A percentile compares a stretch with the other conserved stretches of the same genome.
These are phyloP conservation scores for Reutealis trisperma DNA, from an alignment of 345 rosid species.

Conservation along the genomic window DNA sequence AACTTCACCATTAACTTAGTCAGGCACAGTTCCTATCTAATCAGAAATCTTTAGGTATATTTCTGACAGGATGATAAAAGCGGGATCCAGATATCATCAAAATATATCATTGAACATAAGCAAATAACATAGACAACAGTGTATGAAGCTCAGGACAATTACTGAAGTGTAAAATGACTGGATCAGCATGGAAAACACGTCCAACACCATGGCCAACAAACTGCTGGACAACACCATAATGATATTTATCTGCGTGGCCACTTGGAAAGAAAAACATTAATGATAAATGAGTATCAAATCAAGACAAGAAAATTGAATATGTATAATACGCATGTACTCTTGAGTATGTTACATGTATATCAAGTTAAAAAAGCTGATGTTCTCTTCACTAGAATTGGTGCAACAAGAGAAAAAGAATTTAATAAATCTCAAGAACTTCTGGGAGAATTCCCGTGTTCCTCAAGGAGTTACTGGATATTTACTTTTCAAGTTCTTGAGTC, in stretches of 20 bases:
- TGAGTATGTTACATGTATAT: not conserved
- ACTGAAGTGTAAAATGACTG: constrained; percentile 77
- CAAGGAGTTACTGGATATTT: not conserved
- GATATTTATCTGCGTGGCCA: constrained; percentile 83
- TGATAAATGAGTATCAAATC: constrained; percentile 19
- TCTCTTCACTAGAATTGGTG: not conserved
- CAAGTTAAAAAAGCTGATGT: not conserved
- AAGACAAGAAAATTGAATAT: not conserved
- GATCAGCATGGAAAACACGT: constrained; percentile 84
- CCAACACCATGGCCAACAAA: constrained; percentile 98
- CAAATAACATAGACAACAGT: constrained; percentile 4
- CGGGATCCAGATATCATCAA: constrained; percentile 6
- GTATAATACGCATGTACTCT: not conserved
- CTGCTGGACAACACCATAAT: constrained; percentile 72
- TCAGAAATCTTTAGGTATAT: not conserved
- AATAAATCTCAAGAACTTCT: not conserved
- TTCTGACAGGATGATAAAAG: not conserved
- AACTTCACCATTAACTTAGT: not conserved
- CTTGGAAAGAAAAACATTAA: constrained; percentile 35
- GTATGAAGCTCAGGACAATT: constrained; percentile 29
- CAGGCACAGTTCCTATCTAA: not conserved
- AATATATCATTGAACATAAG: not conserved
- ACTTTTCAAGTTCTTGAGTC: constrained; percentile 2
- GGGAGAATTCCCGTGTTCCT: not conserved
- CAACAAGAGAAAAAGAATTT: not conserved